Evolutionary conservation across 192 early-diverging fungal genomes (phyloP).

Genomic region (Gamsiella multidivaricata): DNA sequence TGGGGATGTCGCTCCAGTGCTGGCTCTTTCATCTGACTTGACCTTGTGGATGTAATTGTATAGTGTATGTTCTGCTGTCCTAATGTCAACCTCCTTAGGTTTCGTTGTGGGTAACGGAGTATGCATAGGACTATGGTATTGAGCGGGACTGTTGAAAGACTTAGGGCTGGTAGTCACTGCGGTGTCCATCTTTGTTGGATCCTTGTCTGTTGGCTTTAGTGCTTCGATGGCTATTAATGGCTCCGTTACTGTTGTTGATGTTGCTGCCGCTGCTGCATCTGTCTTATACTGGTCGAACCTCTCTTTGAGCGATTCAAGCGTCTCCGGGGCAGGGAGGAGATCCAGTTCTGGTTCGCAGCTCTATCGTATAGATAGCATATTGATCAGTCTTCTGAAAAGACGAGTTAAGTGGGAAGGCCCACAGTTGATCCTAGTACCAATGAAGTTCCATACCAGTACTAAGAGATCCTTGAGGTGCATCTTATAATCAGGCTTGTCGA

Average conservation of each 20-base stretch:
- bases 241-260: neutral
- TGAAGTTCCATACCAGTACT: conserved; percentile 6
- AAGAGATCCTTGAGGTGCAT: conserved; percentile 20
- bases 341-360: conserved; percentile 31
- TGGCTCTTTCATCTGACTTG: neutral
- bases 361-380: conserved; percentile 10
- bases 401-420: too few relatives aligned
- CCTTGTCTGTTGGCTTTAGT: neutral
- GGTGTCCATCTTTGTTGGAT: neutral
- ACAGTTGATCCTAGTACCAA: neutral
- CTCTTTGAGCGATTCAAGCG: conserved; percentile 3
- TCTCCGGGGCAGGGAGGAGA: conserved; percentile 11
- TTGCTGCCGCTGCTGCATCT: neutral
- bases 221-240: neutral
- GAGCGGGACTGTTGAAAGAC: neutral
- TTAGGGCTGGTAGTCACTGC: neutral
- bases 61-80: neutral
- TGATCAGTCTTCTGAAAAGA: neutral
- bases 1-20: too few relatives aligned
- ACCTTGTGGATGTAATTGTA: neutral
- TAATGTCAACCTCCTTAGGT: neutral
- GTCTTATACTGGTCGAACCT: conserved; percentile 1
- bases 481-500: conserved; percentile 7
- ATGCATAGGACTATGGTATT: neutral
- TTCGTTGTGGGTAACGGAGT: neutral